Percentiles rank a stretch among this genome's conserved stretches.
Conservation (phyloP, 345 rosid genomes). For the Eucalyptus marginata region DNA sequence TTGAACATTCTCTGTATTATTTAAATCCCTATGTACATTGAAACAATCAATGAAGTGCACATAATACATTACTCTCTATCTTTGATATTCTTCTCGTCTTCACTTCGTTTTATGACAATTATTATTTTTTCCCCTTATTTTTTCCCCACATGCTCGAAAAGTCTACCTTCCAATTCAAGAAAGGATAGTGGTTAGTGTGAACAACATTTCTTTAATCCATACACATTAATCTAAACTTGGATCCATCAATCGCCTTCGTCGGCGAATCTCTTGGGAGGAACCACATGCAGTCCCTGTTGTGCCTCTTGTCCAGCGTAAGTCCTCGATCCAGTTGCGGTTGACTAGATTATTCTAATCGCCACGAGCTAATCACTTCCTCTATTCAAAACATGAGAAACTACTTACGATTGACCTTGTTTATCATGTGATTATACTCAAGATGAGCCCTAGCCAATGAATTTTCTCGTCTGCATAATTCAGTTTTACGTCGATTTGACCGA, state of each 20-base stretch:
- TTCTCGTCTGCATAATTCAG: neutral
- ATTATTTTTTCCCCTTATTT: neutral
- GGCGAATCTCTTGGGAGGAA: constrained; percentile 34
- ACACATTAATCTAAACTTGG: neutral
- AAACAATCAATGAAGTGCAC: no score
- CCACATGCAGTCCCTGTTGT: constrained; percentile 33
- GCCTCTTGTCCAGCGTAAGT: constrained; percentile 23
- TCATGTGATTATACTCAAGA: neutral
- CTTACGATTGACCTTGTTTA: neutral
- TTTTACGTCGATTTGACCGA: neutral
- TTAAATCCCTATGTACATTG: no score
- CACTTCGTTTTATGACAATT: no score
- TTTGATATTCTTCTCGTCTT: no score
- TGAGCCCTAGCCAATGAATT: neutral
- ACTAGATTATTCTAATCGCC: neutral
- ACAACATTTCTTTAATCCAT: neutral
- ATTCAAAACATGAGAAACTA: neutral
- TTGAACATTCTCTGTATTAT: no score
- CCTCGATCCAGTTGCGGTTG: neutral
- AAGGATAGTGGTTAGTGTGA: neutral
- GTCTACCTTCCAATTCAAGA: neutral
- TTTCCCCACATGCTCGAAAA: neutral
- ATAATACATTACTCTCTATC: no score
- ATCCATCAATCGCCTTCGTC: constrained; percentile 4
- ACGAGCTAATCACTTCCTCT: neutral